Evolutionary conservation across 768 basidiomycete genomes (phyloP).

Genomic region (Russula sp.): DNA sequence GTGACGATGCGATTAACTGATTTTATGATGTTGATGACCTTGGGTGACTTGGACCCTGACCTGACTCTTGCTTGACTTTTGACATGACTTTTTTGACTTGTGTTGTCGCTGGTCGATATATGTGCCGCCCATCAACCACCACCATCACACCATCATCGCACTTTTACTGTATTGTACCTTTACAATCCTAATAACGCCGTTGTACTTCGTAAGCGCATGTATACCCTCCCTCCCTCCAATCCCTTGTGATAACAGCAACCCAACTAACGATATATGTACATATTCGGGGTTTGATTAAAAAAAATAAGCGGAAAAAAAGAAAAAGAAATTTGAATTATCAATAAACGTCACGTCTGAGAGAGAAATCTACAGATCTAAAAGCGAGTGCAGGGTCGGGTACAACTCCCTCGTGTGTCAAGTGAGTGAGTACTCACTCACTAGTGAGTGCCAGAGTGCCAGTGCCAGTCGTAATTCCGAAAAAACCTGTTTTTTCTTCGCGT

Average conservation of each 20-base stretch:
- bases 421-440: too few relatives aligned
- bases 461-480: too few relatives aligned
- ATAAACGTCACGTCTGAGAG: not conserved
- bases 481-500: too few relatives aligned
- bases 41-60: not conserved
- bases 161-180: not conserved
- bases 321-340: not conserved
- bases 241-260: slow-evolving; percentile 5
- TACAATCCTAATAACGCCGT: not conserved
- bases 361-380: not conserved
- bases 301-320: not conserved
- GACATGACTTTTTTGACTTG: not conserved
- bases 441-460: too few relatives aligned
- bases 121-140: not conserved
- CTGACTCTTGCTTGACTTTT: not conserved
- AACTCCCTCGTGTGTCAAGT: too few relatives aligned
- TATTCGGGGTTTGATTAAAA: not conserved
- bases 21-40: not conserved
- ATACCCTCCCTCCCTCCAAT: slow-evolving; percentile 1
- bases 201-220: slow-evolving; percentile 5
- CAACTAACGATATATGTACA: slow-evolving; percentile 9
- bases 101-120: slow-evolving; percentile 16
- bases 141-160: not conserved
- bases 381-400: too few relatives aligned
- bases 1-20: not conserved